Evolutionary conservation across 805 yeast genomes (phyloP).

Genomic region (Suhomyces sp.): DNA sequence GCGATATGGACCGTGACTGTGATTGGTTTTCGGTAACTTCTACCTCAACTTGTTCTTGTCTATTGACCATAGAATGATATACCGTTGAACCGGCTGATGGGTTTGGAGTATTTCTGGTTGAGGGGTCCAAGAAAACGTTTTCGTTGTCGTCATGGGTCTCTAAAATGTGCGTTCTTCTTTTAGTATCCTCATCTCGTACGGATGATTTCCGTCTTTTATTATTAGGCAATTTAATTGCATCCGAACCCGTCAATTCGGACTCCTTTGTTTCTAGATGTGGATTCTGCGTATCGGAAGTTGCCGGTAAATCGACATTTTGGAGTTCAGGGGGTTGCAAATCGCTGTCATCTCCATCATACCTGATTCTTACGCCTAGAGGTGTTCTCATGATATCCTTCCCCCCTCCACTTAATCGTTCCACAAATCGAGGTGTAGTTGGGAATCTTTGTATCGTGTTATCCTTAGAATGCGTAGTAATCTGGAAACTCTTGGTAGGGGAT

Average conservation of each 20-base stretch:
- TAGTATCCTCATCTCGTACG: background rate
- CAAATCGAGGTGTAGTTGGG: constrained; percentile 14
- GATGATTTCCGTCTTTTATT: background rate
- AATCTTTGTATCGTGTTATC: constrained; percentile 15
- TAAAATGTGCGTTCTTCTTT: background rate
- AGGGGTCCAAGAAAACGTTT: constrained; percentile 34
- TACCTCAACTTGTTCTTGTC: constrained; percentile 7
- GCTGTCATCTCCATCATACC: constrained; percentile 28
- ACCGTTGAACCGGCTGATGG: constrained; percentile 29
- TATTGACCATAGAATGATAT: constrained; percentile 28
- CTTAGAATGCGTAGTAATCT: constrained; percentile 2
- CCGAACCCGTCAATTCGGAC: background rate
- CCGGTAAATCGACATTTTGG: constrained; percentile 9
- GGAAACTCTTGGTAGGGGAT: constrained; percentile 16
- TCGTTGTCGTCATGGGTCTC: constrained; percentile 20
- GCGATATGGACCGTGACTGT: constrained; percentile 31
- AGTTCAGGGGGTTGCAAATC: constrained; percentile 30
- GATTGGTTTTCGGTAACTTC: constrained; percentile 19
- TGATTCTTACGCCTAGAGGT: constrained; percentile 22
- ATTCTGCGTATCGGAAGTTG: no score
- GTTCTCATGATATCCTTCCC: constrained; percentile 22
- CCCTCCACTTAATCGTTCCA: constrained; percentile 16
- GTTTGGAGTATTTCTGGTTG: constrained; percentile 9
- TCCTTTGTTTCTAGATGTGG: no score
- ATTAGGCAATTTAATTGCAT: no score